These are phyloP conservation scores for Gelatoporia subvermispora DNA, from an alignment of 768 basidiomycete genomes.

Conservation along the genomic window DNA sequence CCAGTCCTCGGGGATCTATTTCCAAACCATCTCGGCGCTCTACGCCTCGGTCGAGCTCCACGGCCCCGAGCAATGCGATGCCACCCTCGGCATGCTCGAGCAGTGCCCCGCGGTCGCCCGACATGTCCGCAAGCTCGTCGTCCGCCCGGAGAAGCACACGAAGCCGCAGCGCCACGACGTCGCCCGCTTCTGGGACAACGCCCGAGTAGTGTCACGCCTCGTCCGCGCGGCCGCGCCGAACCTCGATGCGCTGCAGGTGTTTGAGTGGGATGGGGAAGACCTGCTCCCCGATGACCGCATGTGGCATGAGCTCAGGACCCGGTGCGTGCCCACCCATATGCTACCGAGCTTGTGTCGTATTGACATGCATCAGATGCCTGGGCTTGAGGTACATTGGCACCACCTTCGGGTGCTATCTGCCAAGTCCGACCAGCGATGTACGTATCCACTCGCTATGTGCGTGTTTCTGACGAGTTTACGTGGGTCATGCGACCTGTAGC, in stretches of 20 bases:
- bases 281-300: slow-evolving; percentile 64
- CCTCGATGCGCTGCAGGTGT: slow-evolving; percentile 61
- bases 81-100: slow-evolving; percentile 62
- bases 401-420: slow-evolving; percentile 57
- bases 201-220: slow-evolving; percentile 41
- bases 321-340: slow-evolving; percentile 36
- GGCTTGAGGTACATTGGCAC: slow-evolving; percentile 57
- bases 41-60: slow-evolving; percentile 55
- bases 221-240: slow-evolving; percentile 43
- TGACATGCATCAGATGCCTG: slow-evolving; percentile 47
- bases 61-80: slow-evolving; percentile 52
- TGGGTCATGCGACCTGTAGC: slow-evolving; percentile 29
- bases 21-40: slow-evolving; percentile 48
- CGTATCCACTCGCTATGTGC: slow-evolving; percentile 22
- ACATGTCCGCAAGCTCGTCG: slow-evolving; percentile 56
- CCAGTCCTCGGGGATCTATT: slow-evolving; percentile 54
- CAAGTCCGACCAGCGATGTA: slow-evolving; percentile 57
- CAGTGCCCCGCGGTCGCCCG: slow-evolving; percentile 53
- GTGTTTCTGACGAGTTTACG: background rate
- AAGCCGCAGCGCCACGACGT: slow-evolving; percentile 4
- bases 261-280: slow-evolving; percentile 67
- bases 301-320: slow-evolving; percentile 70
- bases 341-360: background rate
- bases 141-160: slow-evolving; percentile 33
- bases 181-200: slow-evolving; percentile 23